A percentile compares a stretch with the other conserved stretches of the same genome.
These are phyloP conservation scores for Tetrapisispora fleetii DNA, from an alignment of 805 yeast genomes.

Conservation along the genomic window DNA sequence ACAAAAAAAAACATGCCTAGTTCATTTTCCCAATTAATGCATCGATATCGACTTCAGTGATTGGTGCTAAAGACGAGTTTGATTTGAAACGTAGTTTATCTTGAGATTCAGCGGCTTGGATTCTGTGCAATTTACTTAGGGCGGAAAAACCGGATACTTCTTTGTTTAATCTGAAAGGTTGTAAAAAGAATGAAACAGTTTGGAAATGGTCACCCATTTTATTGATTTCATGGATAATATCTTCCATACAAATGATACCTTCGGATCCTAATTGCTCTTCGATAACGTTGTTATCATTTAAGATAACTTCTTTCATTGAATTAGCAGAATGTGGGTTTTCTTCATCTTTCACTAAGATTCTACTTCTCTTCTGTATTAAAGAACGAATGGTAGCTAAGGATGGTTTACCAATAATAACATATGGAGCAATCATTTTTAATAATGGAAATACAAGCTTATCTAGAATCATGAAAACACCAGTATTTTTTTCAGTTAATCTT, in stretches of 20 bases:
- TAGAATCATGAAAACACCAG: conserved; percentile 63
- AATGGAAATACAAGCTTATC: conserved; percentile 52
- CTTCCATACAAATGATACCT: conserved; percentile 74
- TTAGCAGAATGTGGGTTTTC: conserved; percentile 14
- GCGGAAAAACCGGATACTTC: conserved; percentile 73
- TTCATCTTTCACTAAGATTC: conserved; percentile 32
- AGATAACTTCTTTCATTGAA: conserved; percentile 35
- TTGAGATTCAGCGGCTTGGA: conserved; percentile 45
- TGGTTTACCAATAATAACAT: conserved; percentile 64
- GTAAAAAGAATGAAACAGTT: conserved; percentile 47
- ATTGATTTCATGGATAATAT: conserved; percentile 61
- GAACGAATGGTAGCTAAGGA: conserved; percentile 64
- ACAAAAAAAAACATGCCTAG: not conserved
- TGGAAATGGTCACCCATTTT: conserved; percentile 58
- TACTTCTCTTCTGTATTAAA: conserved; percentile 68
- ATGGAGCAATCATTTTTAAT: conserved; percentile 60
- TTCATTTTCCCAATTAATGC: conserved; percentile 56
- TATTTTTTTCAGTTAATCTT: conserved; percentile 49
- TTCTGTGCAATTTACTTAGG: conserved; percentile 53
- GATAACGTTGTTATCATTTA: conserved; percentile 66
- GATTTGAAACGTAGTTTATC: conserved; percentile 36
- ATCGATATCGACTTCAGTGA: conserved; percentile 67
- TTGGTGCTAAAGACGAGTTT: conserved; percentile 54
- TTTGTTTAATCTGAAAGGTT: conserved; percentile 59
- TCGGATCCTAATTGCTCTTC: conserved; percentile 62